These are phyloP conservation scores for Poronia punctata DNA, from an alignment of 495 filamentous ascomycete genomes.

Conservation along the genomic window DNA sequence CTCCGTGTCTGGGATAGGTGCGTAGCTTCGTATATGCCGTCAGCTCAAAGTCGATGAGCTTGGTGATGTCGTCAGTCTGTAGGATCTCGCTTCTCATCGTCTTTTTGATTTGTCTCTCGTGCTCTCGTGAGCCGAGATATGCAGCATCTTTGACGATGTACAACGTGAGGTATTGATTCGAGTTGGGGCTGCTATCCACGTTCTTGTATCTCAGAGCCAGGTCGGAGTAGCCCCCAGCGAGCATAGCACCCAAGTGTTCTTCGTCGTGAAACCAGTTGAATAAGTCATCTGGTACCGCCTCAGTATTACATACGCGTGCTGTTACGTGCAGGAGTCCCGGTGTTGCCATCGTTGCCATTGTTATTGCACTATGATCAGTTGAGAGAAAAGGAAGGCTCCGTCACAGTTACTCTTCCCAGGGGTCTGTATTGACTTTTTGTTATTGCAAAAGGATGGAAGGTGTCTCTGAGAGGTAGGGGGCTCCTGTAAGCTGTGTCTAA, in stretches of 20 bases:
- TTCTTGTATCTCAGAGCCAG: conserved; percentile 2
- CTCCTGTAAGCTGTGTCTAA: no score
- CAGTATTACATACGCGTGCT: neutral
- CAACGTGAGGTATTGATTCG: neutral
- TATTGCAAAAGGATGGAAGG: no score
- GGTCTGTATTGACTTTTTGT: no score
- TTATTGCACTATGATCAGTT: neutral
- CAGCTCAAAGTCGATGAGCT: neutral
- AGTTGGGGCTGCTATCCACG: neutral
- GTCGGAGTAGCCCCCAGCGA: neutral
- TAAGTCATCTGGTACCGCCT: neutral
- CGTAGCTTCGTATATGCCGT: neutral
- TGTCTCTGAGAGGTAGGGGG: no score
- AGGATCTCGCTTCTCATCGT: neutral
- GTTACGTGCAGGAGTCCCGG: neutral
- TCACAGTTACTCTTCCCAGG: no score
- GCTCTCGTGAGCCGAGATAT: neutral
- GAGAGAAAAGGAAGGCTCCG: neutral
- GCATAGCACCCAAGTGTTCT: neutral
- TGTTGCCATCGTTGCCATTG: neutral
- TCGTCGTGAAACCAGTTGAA: neutral
- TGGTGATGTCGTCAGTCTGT: neutral
- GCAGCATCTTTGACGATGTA: neutral
- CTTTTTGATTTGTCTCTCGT: neutral
- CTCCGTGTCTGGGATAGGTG: neutral